Evolutionary conservation across 2,329 filamentous ascomycete species (phyloP).

Genomic region (Fusarium bactridioides): DNA sequence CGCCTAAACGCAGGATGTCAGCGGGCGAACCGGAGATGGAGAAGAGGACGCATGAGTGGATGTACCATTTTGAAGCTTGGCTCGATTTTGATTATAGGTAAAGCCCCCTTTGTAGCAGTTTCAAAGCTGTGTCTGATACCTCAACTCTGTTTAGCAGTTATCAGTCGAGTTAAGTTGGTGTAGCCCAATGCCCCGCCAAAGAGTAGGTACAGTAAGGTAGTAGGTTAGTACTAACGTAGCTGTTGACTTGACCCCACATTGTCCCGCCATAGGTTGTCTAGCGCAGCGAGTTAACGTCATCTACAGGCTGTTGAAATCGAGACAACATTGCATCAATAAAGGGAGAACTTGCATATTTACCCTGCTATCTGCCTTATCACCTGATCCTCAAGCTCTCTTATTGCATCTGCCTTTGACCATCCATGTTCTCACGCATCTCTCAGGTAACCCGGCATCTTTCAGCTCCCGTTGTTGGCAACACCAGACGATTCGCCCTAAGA

Average conservation of each 20-base stretch:
- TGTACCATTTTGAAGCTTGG: slow-evolving; percentile 28
- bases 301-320: slow-evolving; percentile 2
- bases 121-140: neutral
- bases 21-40: neutral
- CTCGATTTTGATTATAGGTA: neutral
- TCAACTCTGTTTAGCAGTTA: slow-evolving; percentile 15
- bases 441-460: slow-evolving; percentile 76
- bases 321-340: slow-evolving; percentile 12
- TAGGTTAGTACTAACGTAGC: neutral
- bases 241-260: slow-evolving; percentile 11
- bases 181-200: slow-evolving; percentile 28
- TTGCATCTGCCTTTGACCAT: slow-evolving; percentile 1
- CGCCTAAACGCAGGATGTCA: slow-evolving; percentile 42
- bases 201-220: neutral
- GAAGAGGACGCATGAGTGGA: neutral
- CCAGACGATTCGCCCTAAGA: slow-evolving; percentile 42
- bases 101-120: neutral
- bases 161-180: slow-evolving; percentile 19
- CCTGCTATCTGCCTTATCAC: neutral
- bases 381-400: slow-evolving; percentile 2
- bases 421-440: slow-evolving; percentile 80
- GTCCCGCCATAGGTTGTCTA: slow-evolving; percentile 14
- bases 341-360: slow-evolving; percentile 6
- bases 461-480: slow-evolving; percentile 45
- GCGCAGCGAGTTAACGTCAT: slow-evolving; percentile 31